These are phyloP conservation scores for Aspergillus candidus DNA, from an alignment of 2,329 filamentous ascomycete species.

Conservation along the genomic window DNA sequence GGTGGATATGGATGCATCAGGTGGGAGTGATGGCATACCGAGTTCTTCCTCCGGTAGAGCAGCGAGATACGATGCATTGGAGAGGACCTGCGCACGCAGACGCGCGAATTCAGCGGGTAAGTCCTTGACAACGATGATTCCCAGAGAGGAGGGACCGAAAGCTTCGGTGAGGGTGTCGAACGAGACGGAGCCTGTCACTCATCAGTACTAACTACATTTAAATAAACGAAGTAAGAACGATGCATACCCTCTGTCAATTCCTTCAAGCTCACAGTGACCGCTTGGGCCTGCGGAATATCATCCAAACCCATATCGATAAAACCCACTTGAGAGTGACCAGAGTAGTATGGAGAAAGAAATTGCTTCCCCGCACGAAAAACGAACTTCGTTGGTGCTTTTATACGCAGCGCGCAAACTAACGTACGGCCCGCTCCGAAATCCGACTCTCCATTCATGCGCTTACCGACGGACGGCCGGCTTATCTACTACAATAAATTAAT, in stretches of 20 bases:
- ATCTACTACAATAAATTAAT: too few relatives aligned
- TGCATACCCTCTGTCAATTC: slow-evolving; percentile 43
- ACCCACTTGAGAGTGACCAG: not conserved
- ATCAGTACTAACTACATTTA: too few relatives aligned
- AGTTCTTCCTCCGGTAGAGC: slow-evolving; percentile 68
- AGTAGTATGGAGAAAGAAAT: slow-evolving; percentile 2
- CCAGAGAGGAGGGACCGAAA: slow-evolving; percentile 84
- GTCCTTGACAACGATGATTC: slow-evolving; percentile 88
- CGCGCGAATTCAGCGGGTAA: slow-evolving; percentile 65
- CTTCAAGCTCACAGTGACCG: slow-evolving; percentile 45
- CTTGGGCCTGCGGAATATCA: slow-evolving; percentile 25
- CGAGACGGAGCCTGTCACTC: slow-evolving; percentile 31
- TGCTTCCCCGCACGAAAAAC: slow-evolving; percentile 20
- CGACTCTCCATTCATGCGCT: not conserved
- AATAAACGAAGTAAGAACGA: not conserved
- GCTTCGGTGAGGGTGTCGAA: slow-evolving; percentile 52
- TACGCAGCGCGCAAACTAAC: slow-evolving; percentile 40
- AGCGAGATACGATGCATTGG: slow-evolving; percentile 82
- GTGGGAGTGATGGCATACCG: slow-evolving; percentile 44
- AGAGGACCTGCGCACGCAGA: slow-evolving; percentile 69
- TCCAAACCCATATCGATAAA: slow-evolving; percentile 15
- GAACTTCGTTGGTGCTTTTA: slow-evolving; percentile 37
- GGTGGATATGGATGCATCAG: not conserved
- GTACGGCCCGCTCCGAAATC: slow-evolving; percentile 6
- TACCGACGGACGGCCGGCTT: too few relatives aligned